Conservation (phyloP, 805 yeast species). For the Ogataea ganodermae region DNA sequence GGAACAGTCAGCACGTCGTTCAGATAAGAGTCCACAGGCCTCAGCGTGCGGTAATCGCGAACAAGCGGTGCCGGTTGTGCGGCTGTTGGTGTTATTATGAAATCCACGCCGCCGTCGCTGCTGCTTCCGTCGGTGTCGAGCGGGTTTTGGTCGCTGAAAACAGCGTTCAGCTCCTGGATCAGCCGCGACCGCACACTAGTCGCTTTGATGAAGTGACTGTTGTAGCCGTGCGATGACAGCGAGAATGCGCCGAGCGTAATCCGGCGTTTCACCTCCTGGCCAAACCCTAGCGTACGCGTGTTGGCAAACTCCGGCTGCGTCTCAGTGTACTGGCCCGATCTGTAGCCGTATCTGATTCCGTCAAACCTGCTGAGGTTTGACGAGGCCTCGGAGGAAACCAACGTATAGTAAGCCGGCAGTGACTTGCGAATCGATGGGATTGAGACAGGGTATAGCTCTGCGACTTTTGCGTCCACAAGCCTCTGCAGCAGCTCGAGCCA, state of each 20-base stretch:
- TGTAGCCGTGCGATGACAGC: slow-evolving; percentile 70
- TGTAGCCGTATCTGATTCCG: slow-evolving; percentile 81
- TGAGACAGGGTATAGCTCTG: slow-evolving; percentile 62
- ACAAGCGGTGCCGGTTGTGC: slow-evolving; percentile 49
- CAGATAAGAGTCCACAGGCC: slow-evolving; percentile 61
- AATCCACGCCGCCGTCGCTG: slow-evolving; percentile 54
- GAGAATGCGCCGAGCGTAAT: slow-evolving; percentile 85
- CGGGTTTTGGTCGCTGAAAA: slow-evolving; percentile 57
- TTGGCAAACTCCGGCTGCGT: slow-evolving; percentile 43
- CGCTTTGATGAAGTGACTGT: slow-evolving; percentile 78
- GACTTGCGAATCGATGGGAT: slow-evolving; percentile 67
- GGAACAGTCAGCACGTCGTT: slow-evolving; percentile 90
- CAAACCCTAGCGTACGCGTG: slow-evolving; percentile 70
- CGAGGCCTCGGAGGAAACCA: slow-evolving; percentile 92
- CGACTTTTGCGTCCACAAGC: slow-evolving; percentile 49
- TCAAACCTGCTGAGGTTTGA: slow-evolving; percentile 90
- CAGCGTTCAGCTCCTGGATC: slow-evolving; percentile 62
- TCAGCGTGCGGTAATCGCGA: slow-evolving; percentile 19
- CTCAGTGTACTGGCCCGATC: slow-evolving; percentile 39
- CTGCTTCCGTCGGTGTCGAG: slow-evolving; percentile 22
- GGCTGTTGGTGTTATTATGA: slow-evolving; percentile 75
- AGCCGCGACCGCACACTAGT: slow-evolving; percentile 61
- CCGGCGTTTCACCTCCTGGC: slow-evolving; percentile 80
- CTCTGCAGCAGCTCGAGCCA: slow-evolving; percentile 49
- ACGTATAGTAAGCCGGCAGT: slow-evolving; percentile 79